Percentiles rank a stretch among this genome's conserved stretches.
Evolutionary conservation across 345 rosid genomes (phyloP).

Genomic region (Acer saccharum): DNA sequence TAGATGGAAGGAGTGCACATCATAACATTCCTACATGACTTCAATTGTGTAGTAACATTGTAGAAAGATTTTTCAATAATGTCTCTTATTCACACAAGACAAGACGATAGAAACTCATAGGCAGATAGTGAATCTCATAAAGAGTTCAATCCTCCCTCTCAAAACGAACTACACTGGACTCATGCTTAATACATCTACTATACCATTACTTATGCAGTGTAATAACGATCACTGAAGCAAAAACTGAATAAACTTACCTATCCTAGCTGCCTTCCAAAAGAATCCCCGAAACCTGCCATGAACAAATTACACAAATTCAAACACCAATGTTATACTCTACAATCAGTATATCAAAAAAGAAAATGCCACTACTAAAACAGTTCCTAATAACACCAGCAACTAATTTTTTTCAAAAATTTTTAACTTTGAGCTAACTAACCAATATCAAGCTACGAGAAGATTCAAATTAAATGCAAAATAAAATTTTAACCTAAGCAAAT

Average conservation of each 20-base stretch:
- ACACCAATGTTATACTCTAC: neutral
- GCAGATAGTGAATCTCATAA: neutral
- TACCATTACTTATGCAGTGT: neutral
- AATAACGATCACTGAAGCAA: neutral
- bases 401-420: neutral
- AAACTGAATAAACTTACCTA: slow-evolving; percentile 51
- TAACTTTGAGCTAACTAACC: neutral
- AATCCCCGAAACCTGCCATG: slow-evolving; percentile 83
- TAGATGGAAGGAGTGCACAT: neutral
- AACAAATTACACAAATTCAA: slow-evolving; percentile 8
- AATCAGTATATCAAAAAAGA: neutral
- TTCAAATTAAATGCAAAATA: neutral
- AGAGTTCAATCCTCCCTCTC: neutral
- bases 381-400: neutral
- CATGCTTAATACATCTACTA: no score
- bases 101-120: neutral
- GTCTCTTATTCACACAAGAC: neutral
- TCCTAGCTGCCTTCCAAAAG: slow-evolving; percentile 98
- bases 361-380: neutral
- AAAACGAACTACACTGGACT: neutral
- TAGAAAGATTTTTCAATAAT: neutral
- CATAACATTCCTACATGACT: neutral
- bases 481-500: neutral
- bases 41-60: neutral
- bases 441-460: neutral